Base-by-base conservation (phyloP, 805 yeast genomes). In the Metschnikowia cerradonensis region DNA sequence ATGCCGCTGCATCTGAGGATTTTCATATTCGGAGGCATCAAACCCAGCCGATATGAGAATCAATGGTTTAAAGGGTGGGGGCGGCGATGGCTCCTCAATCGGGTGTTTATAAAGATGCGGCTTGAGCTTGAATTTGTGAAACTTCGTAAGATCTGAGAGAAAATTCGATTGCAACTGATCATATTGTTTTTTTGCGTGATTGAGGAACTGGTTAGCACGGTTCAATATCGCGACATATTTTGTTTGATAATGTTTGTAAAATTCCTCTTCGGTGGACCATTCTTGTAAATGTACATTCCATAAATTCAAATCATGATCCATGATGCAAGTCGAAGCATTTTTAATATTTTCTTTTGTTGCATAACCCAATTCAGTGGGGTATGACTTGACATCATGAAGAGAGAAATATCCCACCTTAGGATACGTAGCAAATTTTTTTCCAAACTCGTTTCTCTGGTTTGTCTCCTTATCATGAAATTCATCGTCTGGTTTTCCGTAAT, bases 1-100 rank as follows among this genome's bases (percentile, higher is more conserved):
- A 64, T 89, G 96, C 48, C 96, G 73, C 66, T 88, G 96, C 96
- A 88, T 89, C 45, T 84, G 80, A n/a, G 81, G 80, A 51, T 83
- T 83, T 62, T 88, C 96, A 65, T 79, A 84, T 63, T 88, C 96
- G 15, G 88, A 82, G 2, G 94, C 95, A 68, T 88, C 96, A 64
- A 88, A 89, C 1, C 96, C 96, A 0, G 96, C 91, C 41, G 95
- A 87, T 1, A 88, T 75, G n/a, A 85, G 77, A 2, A 89, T 80
- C 52, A 88, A 58, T 10, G 79, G 76, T 52, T 71, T 72, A 59
- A 70, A 72, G 0, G 70, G 66, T 6, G 62, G 67, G 4, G 76
- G 77, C 4, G 73, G 69, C 2, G 46, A 52, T 20, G 73, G 75
- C 51, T 68, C 63, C 15, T 51, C 48, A 11, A 65, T 50, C 10